phyloP scores from a whole-genome alignment of 108 stramenopile genomes.

The Epithemia pelagica region DNA sequence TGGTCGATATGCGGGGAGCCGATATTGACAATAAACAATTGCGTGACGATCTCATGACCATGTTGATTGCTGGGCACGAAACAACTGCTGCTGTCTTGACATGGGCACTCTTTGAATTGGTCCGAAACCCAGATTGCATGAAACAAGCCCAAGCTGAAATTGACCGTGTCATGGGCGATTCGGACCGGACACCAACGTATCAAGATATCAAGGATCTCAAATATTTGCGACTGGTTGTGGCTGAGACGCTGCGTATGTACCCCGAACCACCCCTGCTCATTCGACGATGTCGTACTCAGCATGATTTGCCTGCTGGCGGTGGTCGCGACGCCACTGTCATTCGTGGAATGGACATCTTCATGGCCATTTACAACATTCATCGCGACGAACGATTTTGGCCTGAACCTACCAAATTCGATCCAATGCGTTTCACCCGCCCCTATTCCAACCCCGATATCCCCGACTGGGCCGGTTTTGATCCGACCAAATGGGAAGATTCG shows the following conservation, averaged over 20 bases:
- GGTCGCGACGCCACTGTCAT: constrained; percentile 76
- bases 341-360: constrained; percentile 92
- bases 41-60: constrained; percentile 94
- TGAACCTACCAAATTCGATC: constrained; percentile 83
- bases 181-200: constrained; percentile 41
- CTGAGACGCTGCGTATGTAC: constrained; percentile 87
- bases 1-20: constrained; percentile 93
- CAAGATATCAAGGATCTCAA: constrained; percentile 80
- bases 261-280: constrained; percentile 95
- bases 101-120: constrained; percentile 92
- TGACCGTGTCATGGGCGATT: constrained; percentile 83
- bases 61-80: constrained; percentile 97
- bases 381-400: constrained; percentile 89
- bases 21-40: constrained; percentile 90
- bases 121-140: constrained; percentile 78
- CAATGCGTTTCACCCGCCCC: constrained; percentile 76
- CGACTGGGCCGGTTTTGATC: constrained; percentile 91
- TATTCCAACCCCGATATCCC: constrained; percentile 82
- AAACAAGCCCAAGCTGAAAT: constrained; percentile 72
- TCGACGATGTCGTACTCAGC: constrained; percentile 83
- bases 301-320: constrained; percentile 75
- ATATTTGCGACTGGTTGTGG: constrained; percentile 76
- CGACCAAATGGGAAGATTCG: constrained; percentile 65
- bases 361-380: constrained; percentile 93
- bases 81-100: constrained; percentile 95